Evolutionary conservation across 306 rosid species (phyloP), one percentile per base, ranked within the genome.

Genomic region (Vigna trinervia): DNA sequence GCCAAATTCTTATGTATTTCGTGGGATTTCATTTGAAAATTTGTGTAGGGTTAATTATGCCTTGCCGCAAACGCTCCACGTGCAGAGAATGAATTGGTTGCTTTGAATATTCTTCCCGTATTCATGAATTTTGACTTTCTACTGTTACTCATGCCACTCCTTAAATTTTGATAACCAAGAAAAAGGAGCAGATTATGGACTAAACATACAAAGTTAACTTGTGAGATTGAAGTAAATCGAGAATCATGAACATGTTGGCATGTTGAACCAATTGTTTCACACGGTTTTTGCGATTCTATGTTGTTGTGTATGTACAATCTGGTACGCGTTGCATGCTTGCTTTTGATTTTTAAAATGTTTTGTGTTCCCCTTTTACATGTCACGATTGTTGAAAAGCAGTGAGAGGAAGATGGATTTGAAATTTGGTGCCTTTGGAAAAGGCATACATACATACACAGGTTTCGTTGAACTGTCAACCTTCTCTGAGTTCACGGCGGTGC

Each of bases 71-170:
- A 50, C 8, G 7, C 62, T 57, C 68, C 78, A 70, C 78, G 63
- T 71, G 85, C 45, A 15, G n/a, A 38, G 41, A 30, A 66, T 32
- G 39, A 75, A 71, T 26, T 56, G 62, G 26, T 10, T 64, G 38
- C 84, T 71, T 82, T 79, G 66, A 79, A 74, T 36, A 36, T 66
- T 12, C 8, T 26, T 64, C 19, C 13, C 5, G 56, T 73, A 86
- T 71, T 64, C 88, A 71, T 43, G 43, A 81, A 84, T 66, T 78
- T 89, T 85, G 97, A 90, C 90, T 86, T 87, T 80, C 19, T 8
- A 34, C 28, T 17, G 11, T 20, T 50, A 50, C 26, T 39, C 8
- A 12, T 28, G 14, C 53, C 14, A 38, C 38, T 58, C 39, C 23
- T 59, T 17, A 63, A 47, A 61, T 47, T 69, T 17, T 46, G 23